Conservation (phyloP, 192 early-diverging fungal species). For the Dissophora ornata region DNA sequence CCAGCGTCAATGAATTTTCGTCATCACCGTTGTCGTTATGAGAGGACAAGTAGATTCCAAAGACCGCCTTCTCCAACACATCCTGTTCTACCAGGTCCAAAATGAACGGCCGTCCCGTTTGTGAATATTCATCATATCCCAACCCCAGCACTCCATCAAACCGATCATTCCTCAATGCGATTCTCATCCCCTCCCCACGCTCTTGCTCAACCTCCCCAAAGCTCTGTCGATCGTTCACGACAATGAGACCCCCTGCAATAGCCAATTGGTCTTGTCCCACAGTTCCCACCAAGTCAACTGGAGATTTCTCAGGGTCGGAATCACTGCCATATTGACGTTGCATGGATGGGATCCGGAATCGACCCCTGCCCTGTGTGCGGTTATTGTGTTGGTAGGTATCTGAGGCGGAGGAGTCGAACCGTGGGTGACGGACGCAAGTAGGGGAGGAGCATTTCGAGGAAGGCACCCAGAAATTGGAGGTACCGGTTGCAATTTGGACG, state of each 20-base stretch:
- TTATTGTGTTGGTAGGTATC: constrained; percentile 27
- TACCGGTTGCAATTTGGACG: constrained; percentile 91
- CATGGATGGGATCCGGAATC: constrained; percentile 83
- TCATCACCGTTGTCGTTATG: constrained; percentile 3
- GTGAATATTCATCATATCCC: constrained; percentile 82
- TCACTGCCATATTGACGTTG: neutral
- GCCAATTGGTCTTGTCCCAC: constrained; percentile 5
- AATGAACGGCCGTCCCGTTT: constrained; percentile 87
- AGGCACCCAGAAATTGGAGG: constrained; percentile 96
- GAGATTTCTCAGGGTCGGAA: neutral
- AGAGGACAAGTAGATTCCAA: constrained; percentile 85
- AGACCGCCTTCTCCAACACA: constrained; percentile 83
- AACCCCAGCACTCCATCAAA: constrained; percentile 97
- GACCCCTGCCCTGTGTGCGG: constrained; percentile 80
- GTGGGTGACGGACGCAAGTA: constrained; percentile 88
- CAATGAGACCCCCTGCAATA: constrained; percentile 1
- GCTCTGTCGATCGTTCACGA: neutral
- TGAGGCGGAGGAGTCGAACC: constrained; percentile 87
- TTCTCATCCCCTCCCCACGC: constrained; percentile 42
- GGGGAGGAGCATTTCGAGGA: constrained; percentile 88
- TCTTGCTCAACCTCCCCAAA: constrained; percentile 30
- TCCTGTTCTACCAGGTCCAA: constrained; percentile 86
- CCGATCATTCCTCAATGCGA: constrained; percentile 75
- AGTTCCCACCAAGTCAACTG: neutral
- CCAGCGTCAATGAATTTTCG: constrained; percentile 66